Percentiles rank a stretch among this genome's conserved stretches.
Conservation (phyloP, 2,329 filamentous ascomycete genomes). For the Sporothrix sp. region DNA sequence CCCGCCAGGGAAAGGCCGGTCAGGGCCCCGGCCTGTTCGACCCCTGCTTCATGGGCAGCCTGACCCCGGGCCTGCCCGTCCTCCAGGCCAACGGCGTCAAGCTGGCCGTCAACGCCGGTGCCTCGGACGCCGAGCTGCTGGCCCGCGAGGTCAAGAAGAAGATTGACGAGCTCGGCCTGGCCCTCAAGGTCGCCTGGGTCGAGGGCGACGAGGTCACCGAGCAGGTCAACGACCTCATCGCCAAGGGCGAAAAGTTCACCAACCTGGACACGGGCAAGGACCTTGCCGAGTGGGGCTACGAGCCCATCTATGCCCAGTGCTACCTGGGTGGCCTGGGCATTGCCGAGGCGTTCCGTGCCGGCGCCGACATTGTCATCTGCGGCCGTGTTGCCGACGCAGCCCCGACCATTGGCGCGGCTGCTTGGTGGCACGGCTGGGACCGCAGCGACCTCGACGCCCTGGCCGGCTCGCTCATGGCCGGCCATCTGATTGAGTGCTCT, state of each 20-base stretch:
- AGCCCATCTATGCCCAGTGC: slow-evolving; percentile 14
- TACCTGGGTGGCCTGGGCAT: slow-evolving; percentile 36
- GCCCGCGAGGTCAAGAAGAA: slow-evolving; percentile 14
- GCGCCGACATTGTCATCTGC: slow-evolving; percentile 30
- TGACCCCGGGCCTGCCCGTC: slow-evolving; percentile 23
- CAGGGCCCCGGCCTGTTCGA: slow-evolving; percentile 21
- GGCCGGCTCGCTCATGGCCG: slow-evolving; percentile 33
- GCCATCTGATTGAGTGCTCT: slow-evolving; percentile 36
- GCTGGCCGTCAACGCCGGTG: slow-evolving; percentile 26
- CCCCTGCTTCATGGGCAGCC: slow-evolving; percentile 25
- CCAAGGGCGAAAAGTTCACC: slow-evolving; percentile 16
- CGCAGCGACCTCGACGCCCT: slow-evolving; percentile 33
- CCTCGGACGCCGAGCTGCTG: slow-evolving; percentile 21
- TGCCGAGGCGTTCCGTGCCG: slow-evolving; percentile 24
- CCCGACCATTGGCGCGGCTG: slow-evolving; percentile 37
- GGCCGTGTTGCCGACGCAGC: slow-evolving; percentile 31
- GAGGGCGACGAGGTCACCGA: slow-evolving; percentile 25
- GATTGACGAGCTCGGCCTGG: slow-evolving; percentile 19
- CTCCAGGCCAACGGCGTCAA: slow-evolving; percentile 22
- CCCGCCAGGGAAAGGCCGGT: slow-evolving; percentile 18
- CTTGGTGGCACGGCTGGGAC: slow-evolving; percentile 39
- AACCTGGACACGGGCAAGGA: slow-evolving; percentile 15
- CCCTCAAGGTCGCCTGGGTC: slow-evolving; percentile 25
- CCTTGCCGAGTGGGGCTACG: slow-evolving; percentile 15
- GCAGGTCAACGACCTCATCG: slow-evolving; percentile 14